phyloP scores from a whole-genome alignment of 805 yeast genomes.

The Teunomyces funiuensis region DNA sequence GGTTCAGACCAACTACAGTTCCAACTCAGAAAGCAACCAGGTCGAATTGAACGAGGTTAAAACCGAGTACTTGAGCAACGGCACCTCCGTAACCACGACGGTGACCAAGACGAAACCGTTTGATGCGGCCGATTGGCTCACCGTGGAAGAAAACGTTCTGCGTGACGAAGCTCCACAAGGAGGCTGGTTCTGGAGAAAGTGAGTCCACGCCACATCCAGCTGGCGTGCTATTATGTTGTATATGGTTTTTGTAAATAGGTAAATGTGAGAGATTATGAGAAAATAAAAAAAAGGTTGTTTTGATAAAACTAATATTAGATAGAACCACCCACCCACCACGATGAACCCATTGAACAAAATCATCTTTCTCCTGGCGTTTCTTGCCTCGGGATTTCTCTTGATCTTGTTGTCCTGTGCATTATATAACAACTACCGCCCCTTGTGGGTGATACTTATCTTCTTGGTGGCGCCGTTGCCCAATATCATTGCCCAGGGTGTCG shows the following conservation, averaged over 20 bases:
- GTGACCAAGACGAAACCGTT: conserved; percentile 32
- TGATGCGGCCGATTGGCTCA: conserved; percentile 35
- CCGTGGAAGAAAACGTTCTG: conserved; percentile 26
- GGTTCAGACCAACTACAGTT: conserved; percentile 22
- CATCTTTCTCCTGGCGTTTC: conserved; percentile 45
- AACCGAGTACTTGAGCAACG: conserved; percentile 37
- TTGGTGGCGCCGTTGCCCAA: conserved; percentile 47
- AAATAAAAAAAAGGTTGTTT: conserved; percentile 2
- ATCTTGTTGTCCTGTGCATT: conserved; percentile 47
- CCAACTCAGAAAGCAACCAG: conserved; percentile 29
- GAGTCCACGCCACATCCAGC: too few species aligned
- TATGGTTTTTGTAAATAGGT: conserved; percentile 1
- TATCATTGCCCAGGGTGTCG: conserved; percentile 37
- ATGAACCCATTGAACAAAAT: conserved; percentile 49
- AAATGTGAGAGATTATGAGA: neutral
- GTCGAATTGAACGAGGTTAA: conserved; percentile 29
- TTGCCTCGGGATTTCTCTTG: conserved; percentile 45
- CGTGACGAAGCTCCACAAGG: conserved; percentile 9
- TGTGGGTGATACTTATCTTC: conserved; percentile 44
- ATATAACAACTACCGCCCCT: conserved; percentile 40
- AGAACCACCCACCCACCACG: neutral
- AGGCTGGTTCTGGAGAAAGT: conserved; percentile 26
- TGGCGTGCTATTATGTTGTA: neutral
- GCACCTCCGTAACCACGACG: conserved; percentile 32
- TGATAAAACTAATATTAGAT: neutral